Conservation (phyloP, 768 basidiomycete genomes). For the Collybia sordida region DNA sequence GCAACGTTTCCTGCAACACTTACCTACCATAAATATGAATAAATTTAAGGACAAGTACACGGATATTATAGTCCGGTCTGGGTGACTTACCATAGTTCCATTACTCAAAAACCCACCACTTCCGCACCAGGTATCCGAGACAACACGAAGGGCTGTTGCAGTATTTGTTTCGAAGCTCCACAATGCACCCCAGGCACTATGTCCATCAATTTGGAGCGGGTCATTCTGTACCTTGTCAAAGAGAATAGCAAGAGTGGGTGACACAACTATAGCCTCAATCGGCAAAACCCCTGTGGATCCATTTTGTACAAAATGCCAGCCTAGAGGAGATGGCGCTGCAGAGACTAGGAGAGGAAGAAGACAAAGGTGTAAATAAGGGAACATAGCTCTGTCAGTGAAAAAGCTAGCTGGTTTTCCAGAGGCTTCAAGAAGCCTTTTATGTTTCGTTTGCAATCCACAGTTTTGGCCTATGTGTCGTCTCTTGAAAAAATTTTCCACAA, state of each 20-base stretch:
- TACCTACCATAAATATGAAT: background rate
- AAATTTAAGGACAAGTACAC: too few relatives aligned
- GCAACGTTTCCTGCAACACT: slow-evolving; percentile 5
- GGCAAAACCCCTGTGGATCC: background rate
- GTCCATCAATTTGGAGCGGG: background rate
- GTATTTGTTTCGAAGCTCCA: background rate
- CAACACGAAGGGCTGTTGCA: background rate
- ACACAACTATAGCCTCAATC: background rate
- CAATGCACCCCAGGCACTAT: background rate
- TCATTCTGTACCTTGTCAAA: background rate
- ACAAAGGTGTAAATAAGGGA: too few relatives aligned
- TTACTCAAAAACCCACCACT: background rate
- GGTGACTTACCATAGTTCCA: slow-evolving; percentile 1
- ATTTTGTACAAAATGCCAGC: background rate
- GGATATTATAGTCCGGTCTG: too few relatives aligned
- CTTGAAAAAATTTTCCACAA: too few relatives aligned
- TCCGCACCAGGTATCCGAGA: background rate
- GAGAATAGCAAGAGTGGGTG: background rate
- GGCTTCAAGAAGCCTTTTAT: too few relatives aligned
- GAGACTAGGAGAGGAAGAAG: background rate
- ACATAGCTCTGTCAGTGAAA: too few relatives aligned
- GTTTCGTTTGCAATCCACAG: too few relatives aligned
- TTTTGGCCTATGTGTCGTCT: too few relatives aligned
- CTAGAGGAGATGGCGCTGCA: background rate
- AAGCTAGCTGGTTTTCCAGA: too few relatives aligned